phyloP scores from a whole-genome alignment of 345 rosid genomes.

The Populus euphratica region DNA sequence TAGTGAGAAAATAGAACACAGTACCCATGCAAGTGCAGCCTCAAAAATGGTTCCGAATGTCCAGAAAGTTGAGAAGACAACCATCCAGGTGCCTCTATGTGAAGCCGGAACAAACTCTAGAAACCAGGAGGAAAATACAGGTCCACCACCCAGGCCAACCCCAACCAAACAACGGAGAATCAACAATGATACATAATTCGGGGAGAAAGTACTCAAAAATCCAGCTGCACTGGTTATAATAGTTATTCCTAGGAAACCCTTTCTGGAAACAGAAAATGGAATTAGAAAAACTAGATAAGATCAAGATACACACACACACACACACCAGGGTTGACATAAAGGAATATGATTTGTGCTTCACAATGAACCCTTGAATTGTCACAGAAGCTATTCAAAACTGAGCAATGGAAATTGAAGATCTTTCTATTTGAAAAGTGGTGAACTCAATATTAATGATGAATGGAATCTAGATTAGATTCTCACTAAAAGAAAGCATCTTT shows the following conservation, averaged over 20 bases:
- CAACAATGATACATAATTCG: constrained; percentile 18
- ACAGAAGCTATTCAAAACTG: too few species aligned
- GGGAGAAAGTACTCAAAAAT: constrained; percentile 23
- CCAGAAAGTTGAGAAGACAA: constrained; percentile 16
- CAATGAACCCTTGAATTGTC: too few species aligned
- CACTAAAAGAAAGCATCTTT: too few species aligned
- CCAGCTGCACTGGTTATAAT: constrained; percentile 26
- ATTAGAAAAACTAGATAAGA: not conserved
- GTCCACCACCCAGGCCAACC: constrained; percentile 28
- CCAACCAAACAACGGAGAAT: constrained; percentile 22
- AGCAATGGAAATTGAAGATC: too few species aligned
- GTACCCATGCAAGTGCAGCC: constrained; percentile 20
- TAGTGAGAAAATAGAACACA: constrained; percentile 20
- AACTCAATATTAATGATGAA: too few species aligned
- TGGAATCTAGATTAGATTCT: too few species aligned
- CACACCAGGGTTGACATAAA: too few species aligned
- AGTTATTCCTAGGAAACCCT: constrained; percentile 11
- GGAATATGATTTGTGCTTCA: too few species aligned
- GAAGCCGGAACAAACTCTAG: constrained; percentile 77
- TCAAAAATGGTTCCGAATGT: constrained; percentile 17
- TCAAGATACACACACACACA: not conserved
- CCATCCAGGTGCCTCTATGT: constrained; percentile 37
- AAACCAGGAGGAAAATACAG: constrained; percentile 26
- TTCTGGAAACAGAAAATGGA: constrained; percentile 10
- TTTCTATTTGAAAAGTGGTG: too few species aligned